Percentiles rank a stretch among this genome's conserved stretches.
Conservation (phyloP, 208 protist genomes). For the Naegleria lovaniensis region DNA sequence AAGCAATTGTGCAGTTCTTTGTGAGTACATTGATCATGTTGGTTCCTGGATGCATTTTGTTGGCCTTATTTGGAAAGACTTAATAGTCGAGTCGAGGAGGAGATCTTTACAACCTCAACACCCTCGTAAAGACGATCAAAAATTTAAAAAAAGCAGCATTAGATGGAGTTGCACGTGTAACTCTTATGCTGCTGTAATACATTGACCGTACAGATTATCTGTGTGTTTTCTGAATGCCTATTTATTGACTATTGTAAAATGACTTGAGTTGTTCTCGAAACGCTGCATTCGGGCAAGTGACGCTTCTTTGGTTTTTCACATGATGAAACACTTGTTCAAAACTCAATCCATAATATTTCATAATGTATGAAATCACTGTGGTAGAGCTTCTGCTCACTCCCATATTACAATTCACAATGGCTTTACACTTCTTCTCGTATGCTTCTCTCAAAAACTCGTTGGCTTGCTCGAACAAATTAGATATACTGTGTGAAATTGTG, state of each 20-base stretch:
- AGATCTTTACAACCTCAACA: too few relatives aligned
- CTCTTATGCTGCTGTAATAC: too few relatives aligned
- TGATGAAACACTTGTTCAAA: not conserved
- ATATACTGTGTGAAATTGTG: not conserved
- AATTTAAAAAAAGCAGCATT: too few relatives aligned
- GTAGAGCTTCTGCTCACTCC: constrained; percentile 3
- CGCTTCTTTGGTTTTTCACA: not conserved
- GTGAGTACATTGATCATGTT: constrained; percentile 2
- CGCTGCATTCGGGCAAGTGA: not conserved
- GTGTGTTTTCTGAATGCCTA: too few relatives aligned
- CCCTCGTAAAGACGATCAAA: too few relatives aligned
- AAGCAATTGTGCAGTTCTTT: constrained; percentile 16
- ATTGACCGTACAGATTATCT: too few relatives aligned
- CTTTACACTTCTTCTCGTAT: not conserved
- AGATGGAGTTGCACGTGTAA: too few relatives aligned
- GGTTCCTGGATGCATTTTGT: not conserved
- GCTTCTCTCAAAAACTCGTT: not conserved
- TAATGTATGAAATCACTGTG: not conserved
- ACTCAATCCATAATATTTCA: not conserved
- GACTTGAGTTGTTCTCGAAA: not conserved
- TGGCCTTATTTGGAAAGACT: constrained; percentile 10
- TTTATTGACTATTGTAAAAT: not conserved
- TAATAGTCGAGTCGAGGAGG: too few relatives aligned
- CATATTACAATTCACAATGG: constrained; percentile 16
- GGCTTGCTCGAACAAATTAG: not conserved